Evolutionary conservation across 2,329 filamentous ascomycete genomes (phyloP).

Genomic region (Fusarium burgessii): DNA sequence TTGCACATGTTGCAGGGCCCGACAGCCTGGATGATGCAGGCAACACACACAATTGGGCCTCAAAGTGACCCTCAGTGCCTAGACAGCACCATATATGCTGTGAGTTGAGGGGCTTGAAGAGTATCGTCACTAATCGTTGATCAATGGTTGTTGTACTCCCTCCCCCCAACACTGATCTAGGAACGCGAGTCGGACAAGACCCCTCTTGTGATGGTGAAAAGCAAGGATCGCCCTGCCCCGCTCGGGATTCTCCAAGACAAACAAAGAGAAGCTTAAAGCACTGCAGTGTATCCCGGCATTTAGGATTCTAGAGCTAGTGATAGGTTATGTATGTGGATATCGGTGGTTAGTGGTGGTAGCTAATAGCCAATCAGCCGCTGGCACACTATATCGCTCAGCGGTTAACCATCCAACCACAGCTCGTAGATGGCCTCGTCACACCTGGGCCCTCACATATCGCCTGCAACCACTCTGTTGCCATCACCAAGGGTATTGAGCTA

Average conservation of each 20-base stretch:
- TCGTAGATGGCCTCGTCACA: slow-evolving; percentile 40
- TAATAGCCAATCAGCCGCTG: slow-evolving; percentile 39
- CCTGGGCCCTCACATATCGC: slow-evolving; percentile 38
- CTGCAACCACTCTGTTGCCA: slow-evolving; percentile 48
- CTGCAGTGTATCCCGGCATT: slow-evolving; percentile 25
- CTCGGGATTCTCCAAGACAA: slow-evolving; percentile 12
- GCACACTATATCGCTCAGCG: slow-evolving; percentile 49
- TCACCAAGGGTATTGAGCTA: slow-evolving; percentile 52
- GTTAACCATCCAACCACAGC: slow-evolving; percentile 60
- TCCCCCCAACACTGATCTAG: slow-evolving; percentile 18
- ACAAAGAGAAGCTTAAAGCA: slow-evolving; percentile 22
- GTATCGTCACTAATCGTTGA: slow-evolving; percentile 16
- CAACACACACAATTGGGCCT: slow-evolving; percentile 40
- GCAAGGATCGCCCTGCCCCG: slow-evolving; percentile 37
- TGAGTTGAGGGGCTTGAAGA: slow-evolving; percentile 15
- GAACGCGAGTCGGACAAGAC: slow-evolving; percentile 29
- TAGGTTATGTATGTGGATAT: slow-evolving; percentile 30
- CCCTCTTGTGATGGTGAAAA: slow-evolving; percentile 21
- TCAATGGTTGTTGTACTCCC: not conserved
- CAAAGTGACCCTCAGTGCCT: slow-evolving; percentile 20
- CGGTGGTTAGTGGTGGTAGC: slow-evolving; percentile 34
- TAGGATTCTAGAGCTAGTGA: slow-evolving; percentile 21
- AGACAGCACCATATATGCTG: slow-evolving; percentile 6
- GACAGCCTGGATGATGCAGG: slow-evolving; percentile 28
- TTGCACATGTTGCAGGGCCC: slow-evolving; percentile 31